Conservation (phyloP, 2,329 filamentous ascomycete species). For the Diaporthe nobilis region DNA sequence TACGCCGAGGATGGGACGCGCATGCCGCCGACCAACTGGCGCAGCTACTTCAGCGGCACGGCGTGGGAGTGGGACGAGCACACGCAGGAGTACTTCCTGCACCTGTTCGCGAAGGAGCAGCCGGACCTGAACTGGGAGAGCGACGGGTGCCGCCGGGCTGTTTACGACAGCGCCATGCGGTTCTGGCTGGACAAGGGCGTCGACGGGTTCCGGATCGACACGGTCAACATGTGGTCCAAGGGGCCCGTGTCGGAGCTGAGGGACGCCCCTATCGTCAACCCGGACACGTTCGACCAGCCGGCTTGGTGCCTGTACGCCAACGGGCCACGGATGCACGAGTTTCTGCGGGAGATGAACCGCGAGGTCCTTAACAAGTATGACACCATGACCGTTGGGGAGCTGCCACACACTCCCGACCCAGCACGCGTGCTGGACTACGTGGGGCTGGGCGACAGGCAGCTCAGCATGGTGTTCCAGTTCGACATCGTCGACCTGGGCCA, state of each 20-base stretch:
- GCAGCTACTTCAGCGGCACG: constrained; percentile 71
- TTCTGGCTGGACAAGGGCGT: constrained; percentile 86
- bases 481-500: constrained; percentile 74
- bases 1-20: constrained; percentile 70
- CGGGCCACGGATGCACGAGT: constrained; percentile 78
- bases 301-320: constrained; percentile 74
- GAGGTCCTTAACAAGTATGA: constrained; percentile 71
- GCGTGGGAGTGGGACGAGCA: constrained; percentile 80
- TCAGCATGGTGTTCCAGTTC: constrained; percentile 80
- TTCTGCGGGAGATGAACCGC: constrained; percentile 74
- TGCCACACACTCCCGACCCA: constrained; percentile 73
- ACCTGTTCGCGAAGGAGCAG: constrained; percentile 81
- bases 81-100: constrained; percentile 83
- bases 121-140: constrained; percentile 92
- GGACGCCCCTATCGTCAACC: constrained; percentile 69
- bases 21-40: constrained; percentile 83
- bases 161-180: constrained; percentile 79
- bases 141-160: constrained; percentile 74
- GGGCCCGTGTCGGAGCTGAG: constrained; percentile 63
- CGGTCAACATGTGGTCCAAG: constrained; percentile 79
- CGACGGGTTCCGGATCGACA: constrained; percentile 81
- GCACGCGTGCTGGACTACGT: constrained; percentile 72
- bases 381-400: constrained; percentile 80
- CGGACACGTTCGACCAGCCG: constrained; percentile 63
- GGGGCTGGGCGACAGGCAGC: constrained; percentile 68